phyloP scores from a whole-genome alignment of 2,329 filamentous ascomycete genomes.

The Penicillium sp. region DNA sequence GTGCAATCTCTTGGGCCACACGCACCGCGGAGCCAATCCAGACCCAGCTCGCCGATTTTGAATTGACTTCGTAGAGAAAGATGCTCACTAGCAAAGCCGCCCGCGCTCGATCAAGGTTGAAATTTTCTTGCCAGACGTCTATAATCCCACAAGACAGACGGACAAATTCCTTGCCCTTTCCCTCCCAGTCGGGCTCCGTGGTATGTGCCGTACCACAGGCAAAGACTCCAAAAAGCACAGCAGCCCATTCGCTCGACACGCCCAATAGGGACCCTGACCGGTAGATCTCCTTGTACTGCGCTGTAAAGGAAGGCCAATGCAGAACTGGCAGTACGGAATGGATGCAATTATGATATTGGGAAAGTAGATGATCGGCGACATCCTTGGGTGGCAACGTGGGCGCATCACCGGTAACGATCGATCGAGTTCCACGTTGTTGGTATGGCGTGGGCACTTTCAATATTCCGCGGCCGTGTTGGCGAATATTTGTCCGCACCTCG shows the following conservation, averaged over 20 bases:
- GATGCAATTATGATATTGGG: slow-evolving; percentile 68
- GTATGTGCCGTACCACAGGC: slow-evolving; percentile 76
- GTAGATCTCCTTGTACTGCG: slow-evolving; percentile 73
- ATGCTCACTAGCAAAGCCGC: slow-evolving; percentile 68
- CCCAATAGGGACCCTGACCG: slow-evolving; percentile 57
- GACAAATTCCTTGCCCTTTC: slow-evolving; percentile 61
- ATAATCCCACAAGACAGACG: slow-evolving; percentile 65
- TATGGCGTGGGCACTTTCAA: slow-evolving; percentile 72
- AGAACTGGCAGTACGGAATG: slow-evolving; percentile 80
- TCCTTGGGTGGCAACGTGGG: slow-evolving; percentile 67
- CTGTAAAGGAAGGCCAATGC: slow-evolving; percentile 79
- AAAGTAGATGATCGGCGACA: slow-evolving; percentile 66
- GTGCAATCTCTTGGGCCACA: slow-evolving; percentile 74
- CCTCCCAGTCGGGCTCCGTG: slow-evolving; percentile 53
- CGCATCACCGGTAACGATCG: slow-evolving; percentile 50
- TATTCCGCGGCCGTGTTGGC: slow-evolving; percentile 69
- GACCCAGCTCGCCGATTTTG: slow-evolving; percentile 77
- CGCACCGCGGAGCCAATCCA: slow-evolving; percentile 79
- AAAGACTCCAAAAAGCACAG: slow-evolving; percentile 76
- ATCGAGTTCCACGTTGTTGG: slow-evolving; percentile 51
- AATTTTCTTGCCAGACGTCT: slow-evolving; percentile 77
- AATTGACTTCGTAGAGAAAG: slow-evolving; percentile 78
- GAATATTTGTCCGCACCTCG: slow-evolving; percentile 66
- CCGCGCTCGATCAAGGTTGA: slow-evolving; percentile 70
- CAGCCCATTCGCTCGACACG: slow-evolving; percentile 65